Evolutionary conservation across 306 rosid genomes (phyloP).

Genomic region (Hippophae gyantsensis): DNA sequence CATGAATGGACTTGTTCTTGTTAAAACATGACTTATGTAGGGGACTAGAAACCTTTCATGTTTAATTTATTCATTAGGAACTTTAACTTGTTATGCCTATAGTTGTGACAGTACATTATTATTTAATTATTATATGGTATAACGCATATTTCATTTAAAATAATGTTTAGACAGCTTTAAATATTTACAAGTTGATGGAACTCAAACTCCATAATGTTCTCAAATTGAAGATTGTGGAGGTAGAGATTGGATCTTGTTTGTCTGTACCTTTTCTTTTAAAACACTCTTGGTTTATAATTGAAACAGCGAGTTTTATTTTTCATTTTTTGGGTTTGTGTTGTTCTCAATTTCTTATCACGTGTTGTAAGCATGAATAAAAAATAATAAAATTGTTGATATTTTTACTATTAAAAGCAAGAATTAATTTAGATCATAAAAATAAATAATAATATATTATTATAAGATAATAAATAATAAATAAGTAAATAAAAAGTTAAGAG

Average conservation of each 20-base stretch:
- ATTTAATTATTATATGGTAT: conserved; percentile 16
- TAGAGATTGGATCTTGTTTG: conserved; percentile 39
- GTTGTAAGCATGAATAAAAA: no score
- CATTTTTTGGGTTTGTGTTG: no score
- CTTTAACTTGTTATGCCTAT: conserved; percentile 25
- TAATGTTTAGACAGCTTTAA: conserved; percentile 35
- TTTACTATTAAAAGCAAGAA: no score
- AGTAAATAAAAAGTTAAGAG: no score
- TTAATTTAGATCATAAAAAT: no score
- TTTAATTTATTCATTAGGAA: conserved; percentile 6
- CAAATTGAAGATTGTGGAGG: conserved; percentile 41
- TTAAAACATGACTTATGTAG: conserved; percentile 49
- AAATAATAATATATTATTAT: no score
- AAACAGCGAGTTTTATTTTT: conserved; percentile 12
- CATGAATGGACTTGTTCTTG: conserved; percentile 38
- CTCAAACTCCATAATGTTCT: conserved; percentile 28
- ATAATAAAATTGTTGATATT: no score
- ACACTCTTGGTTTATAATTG: conserved; percentile 34
- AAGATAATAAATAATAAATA: no score
- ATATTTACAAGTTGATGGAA: conserved; percentile 28
- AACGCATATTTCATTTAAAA: conserved; percentile 14
- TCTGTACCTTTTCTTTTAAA: conserved; percentile 30
- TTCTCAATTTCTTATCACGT: no score
- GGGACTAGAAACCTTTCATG: conserved; percentile 28
- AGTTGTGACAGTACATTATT: conserved; percentile 31